Evolutionary conservation across 2,329 filamentous ascomycete species (phyloP), one percentile per base, ranked within the genome.

Genomic region (Juglanconis juglandina): DNA sequence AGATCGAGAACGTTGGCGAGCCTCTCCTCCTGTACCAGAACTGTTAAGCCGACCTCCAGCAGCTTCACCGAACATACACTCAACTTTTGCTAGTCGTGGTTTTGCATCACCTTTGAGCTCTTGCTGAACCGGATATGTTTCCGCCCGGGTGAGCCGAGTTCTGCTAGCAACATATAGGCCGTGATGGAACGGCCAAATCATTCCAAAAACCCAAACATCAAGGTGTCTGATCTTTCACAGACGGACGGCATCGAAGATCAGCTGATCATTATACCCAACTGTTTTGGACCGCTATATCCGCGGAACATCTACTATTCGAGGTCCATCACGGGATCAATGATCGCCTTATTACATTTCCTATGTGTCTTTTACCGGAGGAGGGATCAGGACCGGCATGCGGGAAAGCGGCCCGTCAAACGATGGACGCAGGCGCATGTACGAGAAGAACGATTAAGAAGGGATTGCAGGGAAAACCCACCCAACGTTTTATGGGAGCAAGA

Each of bases 1-100:
- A 99, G 77, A 98, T 99, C 75, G 94, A 97, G 77, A 96, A 98
- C 74, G 89, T 97, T 60, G 95, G 95, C 76, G 95, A 99, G 77
- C 95, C 95, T 30, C 82, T 99, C 54, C 83, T 99, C 51, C 85
- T 99, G 66, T 99, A 99, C 73, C 90, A 93, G 75, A 87, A 85
- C 53, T 80, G 78, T 70, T 81, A 63, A 68, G 14, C 41, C 51
- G 39, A 17, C n/a, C 14, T 37, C 9, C 17, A 32, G 13, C 49
- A 37, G 14, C 37, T 30, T 17, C 53, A 54, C 57, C 24, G 14
- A 14, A 11, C 32, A 34, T n/a, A 11, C 9, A 17, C 17, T 1
- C 44, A 10, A 17, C 44, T 47, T 47, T 47, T 47, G 17, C 24
- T 7, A 13, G 30, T 6, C 30, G 17, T 42, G 17, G 5, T n/a